Evolutionary conservation across 139 green algal species (phyloP), one percentile per base, ranked within the genome.

Genomic region (Pseudopediastrum boryanum): DNA sequence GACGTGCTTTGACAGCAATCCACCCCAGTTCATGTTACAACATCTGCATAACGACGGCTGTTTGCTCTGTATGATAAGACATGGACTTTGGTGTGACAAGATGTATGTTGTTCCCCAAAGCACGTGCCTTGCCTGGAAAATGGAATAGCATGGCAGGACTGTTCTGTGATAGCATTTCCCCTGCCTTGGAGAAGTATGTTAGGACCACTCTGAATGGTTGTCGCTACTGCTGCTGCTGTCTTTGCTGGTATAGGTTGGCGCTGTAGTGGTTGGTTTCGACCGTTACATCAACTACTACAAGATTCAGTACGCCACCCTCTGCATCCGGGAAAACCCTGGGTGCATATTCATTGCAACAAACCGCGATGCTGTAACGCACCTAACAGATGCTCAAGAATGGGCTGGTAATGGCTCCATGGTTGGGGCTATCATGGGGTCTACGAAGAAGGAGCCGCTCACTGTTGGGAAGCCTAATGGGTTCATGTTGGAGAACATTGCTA

Each of bases 211-310:
- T n/a, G n/a, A n/a, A n/a, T n/a, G n/a, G n/a, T n/a, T n/a, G n/a
- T n/a, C n/a, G n/a, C n/a, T n/a, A n/a, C n/a, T n/a, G n/a, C n/a
- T n/a, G n/a, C n/a, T n/a, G n/a, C n/a, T n/a, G n/a, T n/a, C n/a
- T n/a, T n/a, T n/a, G n/a, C n/a, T n/a, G n/a, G n/a, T 43, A 51
- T 84, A 98, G 91, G 92, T 98, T 25, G 93, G 89, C 33, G 96
- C 96, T 1, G 96, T 99, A 35, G 89, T 99, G 44, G 97, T 99
- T 21, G 96, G 96, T 58, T 98, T 99, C 84, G 96, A 99, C 91
- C 88, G 96, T 46, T 83, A 98, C 90, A 89, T 99, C 88, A 99
- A 99, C 91, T 99, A 99, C 90, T 96, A 99, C 93, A 99, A 99
- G 89, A 97, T 99, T 77, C 95, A 99, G 92, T 96, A 95, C 66